Conservation (phyloP, 2,329 filamentous ascomycete species). For the Trichophyton benhamiae region DNA sequence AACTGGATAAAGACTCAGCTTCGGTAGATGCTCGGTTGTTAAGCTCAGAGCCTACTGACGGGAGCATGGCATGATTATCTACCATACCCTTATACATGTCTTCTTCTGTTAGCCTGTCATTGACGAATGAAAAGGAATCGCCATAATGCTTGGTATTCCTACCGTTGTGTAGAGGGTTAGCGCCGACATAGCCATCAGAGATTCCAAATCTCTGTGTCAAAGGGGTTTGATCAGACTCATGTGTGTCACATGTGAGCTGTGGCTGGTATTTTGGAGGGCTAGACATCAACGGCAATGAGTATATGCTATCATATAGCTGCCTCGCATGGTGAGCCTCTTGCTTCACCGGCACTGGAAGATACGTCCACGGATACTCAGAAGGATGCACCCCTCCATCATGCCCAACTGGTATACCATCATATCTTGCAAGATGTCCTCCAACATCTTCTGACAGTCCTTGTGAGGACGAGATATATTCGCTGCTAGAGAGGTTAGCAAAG, state of each 20-base stretch:
- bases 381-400: background rate
- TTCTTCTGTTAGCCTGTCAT: background rate
- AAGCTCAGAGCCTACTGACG: background rate
- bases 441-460: background rate
- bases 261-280: constrained; percentile 5
- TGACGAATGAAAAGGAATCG: background rate
- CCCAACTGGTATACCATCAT: background rate
- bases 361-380: background rate
- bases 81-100: background rate
- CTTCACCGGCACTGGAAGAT: background rate
- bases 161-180: constrained; percentile 1
- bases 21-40: constrained; percentile 6
- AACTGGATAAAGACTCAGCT: background rate
- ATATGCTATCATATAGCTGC: constrained; percentile 8
- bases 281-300: constrained; percentile 7
- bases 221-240: constrained; percentile 6
- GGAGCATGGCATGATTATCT: background rate
- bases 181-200: constrained; percentile 3
- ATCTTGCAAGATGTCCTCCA: background rate
- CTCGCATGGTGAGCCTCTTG: background rate
- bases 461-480: background rate
- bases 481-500: background rate
- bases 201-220: constrained; percentile 7
- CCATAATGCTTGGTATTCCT: background rate
- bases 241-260: constrained; percentile 7